phyloP scores from a whole-genome alignment of 331 rosid species.

The Pyracantha coccinea region DNA sequence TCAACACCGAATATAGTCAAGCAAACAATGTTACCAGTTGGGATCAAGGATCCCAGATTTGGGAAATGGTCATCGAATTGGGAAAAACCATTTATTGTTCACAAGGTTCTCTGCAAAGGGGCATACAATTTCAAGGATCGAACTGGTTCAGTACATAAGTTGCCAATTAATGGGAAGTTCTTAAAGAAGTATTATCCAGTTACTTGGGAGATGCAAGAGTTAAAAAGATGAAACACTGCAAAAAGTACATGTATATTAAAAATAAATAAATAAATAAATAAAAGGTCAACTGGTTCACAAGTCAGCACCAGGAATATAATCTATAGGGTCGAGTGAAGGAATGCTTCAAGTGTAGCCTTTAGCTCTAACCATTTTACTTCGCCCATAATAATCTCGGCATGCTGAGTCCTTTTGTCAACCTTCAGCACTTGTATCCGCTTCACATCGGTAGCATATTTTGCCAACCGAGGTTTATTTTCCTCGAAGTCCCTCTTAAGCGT shows the following conservation, averaged over 20 bases:
- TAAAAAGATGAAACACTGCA: too few species aligned
- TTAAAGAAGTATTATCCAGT: neutral
- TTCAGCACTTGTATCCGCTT: accelerated
- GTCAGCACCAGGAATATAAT: neutral
- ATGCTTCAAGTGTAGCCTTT: neutral
- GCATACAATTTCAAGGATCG: neutral
- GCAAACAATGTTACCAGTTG: neutral
- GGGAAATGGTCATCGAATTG: neutral
- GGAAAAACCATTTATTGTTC: neutral
- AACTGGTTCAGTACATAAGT: too few species aligned
- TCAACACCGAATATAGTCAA: accelerated
- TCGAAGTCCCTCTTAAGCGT: neutral
- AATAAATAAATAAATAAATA: too few species aligned
- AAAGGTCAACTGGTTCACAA: accelerated
- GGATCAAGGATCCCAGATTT: neutral
- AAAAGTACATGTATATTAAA: too few species aligned
- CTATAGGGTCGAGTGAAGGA: neutral
- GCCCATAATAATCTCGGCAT: too few species aligned
- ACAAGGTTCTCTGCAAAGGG: accelerated
- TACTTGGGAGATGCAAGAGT: neutral
- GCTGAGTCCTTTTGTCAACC: neutral
- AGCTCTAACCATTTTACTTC: neutral
- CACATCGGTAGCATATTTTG: accelerated
- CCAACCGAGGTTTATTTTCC: accelerated
- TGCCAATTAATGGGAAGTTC: too few species aligned